A percentile compares a stretch with the other conserved stretches of the same genome.
Conservation (phyloP, 345 rosid species). For the Pugionium dolabratum region DNA sequence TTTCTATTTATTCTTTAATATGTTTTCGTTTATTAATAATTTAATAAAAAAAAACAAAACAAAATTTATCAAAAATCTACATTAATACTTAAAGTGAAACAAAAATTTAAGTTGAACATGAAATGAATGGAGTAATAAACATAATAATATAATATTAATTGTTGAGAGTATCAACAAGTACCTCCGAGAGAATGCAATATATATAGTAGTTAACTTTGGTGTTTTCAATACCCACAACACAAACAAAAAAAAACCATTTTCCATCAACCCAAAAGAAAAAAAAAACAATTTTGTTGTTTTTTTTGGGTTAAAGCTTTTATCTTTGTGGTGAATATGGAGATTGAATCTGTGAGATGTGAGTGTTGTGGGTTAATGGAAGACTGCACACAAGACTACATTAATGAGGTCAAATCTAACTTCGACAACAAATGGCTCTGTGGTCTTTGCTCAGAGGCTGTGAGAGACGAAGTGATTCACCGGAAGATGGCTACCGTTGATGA, state of each 20-base stretch:
- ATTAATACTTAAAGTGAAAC: no score
- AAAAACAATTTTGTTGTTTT: no score
- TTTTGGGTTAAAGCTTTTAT: no score
- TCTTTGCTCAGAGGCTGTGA: no score
- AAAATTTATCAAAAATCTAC: no score
- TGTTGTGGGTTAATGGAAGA: constrained; percentile 93
- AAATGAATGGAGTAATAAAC: no score
- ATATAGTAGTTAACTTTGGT: constrained; percentile 31
- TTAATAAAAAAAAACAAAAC: no score
- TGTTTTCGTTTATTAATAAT: no score
- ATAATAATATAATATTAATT: constrained; percentile 19
- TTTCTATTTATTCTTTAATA: no score
- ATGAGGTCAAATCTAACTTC: constrained; percentile 68
- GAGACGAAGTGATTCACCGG: constrained; percentile 66
- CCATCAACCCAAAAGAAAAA: no score
- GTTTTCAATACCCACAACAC: constrained; percentile 28
- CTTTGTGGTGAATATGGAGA: not conserved
- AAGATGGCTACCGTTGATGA: constrained; percentile 58
- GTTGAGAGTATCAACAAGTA: no score
- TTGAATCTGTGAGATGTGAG: constrained; percentile 59
- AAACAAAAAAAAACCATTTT: not conserved
- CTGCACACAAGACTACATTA: constrained; percentile 81
- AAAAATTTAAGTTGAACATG: no score
- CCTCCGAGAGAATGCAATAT: constrained; percentile 35
- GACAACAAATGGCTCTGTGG: constrained; percentile 97